Evolutionary conservation across 345 rosid genomes (phyloP).

Genomic region (Eucalyptus curtisii): DNA sequence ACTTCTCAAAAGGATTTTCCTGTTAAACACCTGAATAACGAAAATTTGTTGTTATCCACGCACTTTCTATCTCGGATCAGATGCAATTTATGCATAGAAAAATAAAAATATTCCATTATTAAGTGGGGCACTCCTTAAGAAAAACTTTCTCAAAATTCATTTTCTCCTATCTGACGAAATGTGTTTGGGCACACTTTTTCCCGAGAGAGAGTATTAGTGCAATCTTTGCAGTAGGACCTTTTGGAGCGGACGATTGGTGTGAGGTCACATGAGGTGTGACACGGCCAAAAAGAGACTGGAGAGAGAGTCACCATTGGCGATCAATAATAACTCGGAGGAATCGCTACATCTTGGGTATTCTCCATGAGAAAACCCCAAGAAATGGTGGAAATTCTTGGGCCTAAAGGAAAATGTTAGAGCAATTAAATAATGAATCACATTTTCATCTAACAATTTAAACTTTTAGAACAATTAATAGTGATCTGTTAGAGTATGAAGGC

Average conservation of each 20-base stretch:
- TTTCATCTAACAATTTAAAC: too few relatives aligned
- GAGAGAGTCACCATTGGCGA: not conserved
- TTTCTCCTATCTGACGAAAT: not conserved
- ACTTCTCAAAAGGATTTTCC: not conserved
- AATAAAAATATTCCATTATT: not conserved
- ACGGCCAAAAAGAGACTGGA: not conserved
- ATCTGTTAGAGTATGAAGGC: too few relatives aligned
- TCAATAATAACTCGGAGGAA: conserved; percentile 4
- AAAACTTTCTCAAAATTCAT: not conserved
- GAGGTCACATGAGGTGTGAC: conserved; percentile 3
- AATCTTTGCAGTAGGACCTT: conserved; percentile 16
- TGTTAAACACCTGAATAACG: not conserved
- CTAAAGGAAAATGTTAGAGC: not conserved
- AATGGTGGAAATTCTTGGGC: conserved; percentile 35
- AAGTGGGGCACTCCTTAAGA: not conserved
- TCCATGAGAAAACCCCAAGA: conserved; percentile 58
- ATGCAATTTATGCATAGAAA: not conserved
- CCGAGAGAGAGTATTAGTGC: conserved; percentile 1
- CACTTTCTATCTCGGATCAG: not conserved
- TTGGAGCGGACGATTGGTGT: conserved; percentile 6
- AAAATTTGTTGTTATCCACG: not conserved
- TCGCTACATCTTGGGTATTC: not conserved
- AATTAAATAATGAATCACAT: too few relatives aligned
- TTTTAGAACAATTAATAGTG: too few relatives aligned
- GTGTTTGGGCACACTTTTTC: conserved; percentile 2